Evolutionary conservation across 208 protist species (phyloP), one percentile per base, ranked within the genome.

Genomic region (Wallacemonas sp.): DNA sequence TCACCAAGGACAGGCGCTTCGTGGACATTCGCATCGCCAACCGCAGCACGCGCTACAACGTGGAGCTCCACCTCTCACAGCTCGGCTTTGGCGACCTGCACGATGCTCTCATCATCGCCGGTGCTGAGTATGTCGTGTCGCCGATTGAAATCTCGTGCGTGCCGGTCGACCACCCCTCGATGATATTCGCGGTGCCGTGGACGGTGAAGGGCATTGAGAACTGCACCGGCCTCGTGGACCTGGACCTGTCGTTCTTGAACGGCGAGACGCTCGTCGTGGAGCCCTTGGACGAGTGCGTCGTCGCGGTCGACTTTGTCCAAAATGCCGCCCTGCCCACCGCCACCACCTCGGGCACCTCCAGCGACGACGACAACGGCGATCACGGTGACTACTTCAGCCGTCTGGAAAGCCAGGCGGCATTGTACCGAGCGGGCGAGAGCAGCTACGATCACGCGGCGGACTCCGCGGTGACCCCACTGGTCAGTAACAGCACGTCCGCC

Each of bases 41-140:
- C 63, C 80, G 78, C 31, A 93, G 83, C 71, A 64, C 65, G 3
- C 73, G 81, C 33, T 85, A 94, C 72, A 94, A 80, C 50, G 84
- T 93, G 48, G 80, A 91, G 67, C 72, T 94, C 52, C 78, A 86
- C 55, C 83, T 91, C 52, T 90, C 77, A 64, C 26, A 55, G 1
- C 67, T 94, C n/a, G 28, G 63, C 11, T 93, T 94, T 71, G 71
- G 79, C 8, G 33, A 33, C 26, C 67, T 91, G 22, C 87, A 80
- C 20, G 75, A 87, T 57, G 86, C 84, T 23, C 72, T 93, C 50
- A 69, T 96, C 41, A 74, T 91, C 16, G 68, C 91, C 12, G 84
- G 84, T 3, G 81, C 84, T 7, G 91, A 94, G 54, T 91, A 90
- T 61, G 78, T 91, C 18, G 82, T 94, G 57, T 83, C 91, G 33